Evolutionary conservation across 148 eudicot genomes (phyloP).

Genomic region (Fagopyrum homotropicum): DNA sequence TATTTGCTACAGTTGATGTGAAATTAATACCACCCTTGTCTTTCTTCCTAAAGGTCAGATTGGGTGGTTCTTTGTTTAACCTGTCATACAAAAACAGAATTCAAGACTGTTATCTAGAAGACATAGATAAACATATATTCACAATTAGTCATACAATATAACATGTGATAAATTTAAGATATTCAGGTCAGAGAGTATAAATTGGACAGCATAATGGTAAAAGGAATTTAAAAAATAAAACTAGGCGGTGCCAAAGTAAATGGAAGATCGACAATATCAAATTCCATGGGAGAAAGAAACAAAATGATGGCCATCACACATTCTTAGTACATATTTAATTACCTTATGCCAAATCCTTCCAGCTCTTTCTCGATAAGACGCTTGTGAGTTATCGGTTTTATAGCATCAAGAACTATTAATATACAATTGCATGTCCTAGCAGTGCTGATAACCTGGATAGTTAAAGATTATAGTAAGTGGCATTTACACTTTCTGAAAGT

Average conservation of each 20-base stretch:
- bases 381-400: conserved; percentile 98
- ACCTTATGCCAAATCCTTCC: conserved; percentile 99
- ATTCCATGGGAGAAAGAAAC: background rate
- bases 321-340: background rate
- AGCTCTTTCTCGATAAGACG: conserved; percentile 98
- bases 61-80: conserved; percentile 98
- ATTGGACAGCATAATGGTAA: background rate
- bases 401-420: conserved; percentile 94
- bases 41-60: conserved; percentile 83
- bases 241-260: background rate
- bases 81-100: conserved; percentile 26
- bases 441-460: conserved; percentile 90
- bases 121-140: background rate
- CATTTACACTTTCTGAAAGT: background rate
- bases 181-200: background rate
- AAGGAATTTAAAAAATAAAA: background rate
- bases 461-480: background rate
- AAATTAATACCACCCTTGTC: conserved; percentile 97
- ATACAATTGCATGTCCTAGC: conserved; percentile 97
- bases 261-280: background rate
- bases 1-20: conserved; percentile 86
- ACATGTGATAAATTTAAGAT: background rate
- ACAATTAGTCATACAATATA: background rate
- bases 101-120: background rate
- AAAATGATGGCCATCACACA: background rate